Conservation (phyloP, 1,284 basidiomycete species). For the Boletus smithii region DNA sequence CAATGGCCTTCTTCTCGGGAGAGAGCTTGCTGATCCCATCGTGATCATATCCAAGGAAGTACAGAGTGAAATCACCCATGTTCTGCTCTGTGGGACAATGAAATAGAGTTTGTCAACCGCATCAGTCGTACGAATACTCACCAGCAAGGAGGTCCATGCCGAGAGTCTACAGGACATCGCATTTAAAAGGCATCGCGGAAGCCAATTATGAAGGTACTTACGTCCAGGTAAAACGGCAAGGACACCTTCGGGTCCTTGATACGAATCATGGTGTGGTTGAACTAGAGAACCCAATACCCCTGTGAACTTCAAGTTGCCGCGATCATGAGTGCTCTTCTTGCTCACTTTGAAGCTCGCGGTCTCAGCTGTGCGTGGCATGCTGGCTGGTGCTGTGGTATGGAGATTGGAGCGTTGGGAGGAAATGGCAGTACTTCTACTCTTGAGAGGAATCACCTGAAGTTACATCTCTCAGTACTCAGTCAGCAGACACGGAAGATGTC, state of each 20-base stretch:
- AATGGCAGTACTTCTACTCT: not conserved
- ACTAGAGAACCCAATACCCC: constrained; percentile 39
- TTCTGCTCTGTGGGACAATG: constrained; percentile 41
- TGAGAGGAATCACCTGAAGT: no score
- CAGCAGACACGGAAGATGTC: no score
- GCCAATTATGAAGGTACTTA: constrained; percentile 24
- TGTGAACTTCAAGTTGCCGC: not conserved
- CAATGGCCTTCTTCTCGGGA: constrained; percentile 45
- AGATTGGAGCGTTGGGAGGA: constrained; percentile 4
- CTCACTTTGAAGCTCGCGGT: constrained; percentile 63
- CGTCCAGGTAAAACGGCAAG: constrained; percentile 72
- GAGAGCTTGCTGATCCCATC: constrained; percentile 44
- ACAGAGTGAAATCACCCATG: constrained; percentile 67
- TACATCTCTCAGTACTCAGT: constrained; percentile 2
- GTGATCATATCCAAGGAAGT: constrained; percentile 78
- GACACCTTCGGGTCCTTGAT: constrained; percentile 86
- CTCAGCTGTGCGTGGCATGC: constrained; percentile 63
- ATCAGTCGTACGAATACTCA: constrained; percentile 27
- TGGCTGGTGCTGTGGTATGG: constrained; percentile 16
- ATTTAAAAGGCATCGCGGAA: constrained; percentile 3
- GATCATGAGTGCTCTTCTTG: not conserved
- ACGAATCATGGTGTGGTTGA: constrained; percentile 90
- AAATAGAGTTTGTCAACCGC: not conserved
- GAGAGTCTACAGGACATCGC: constrained; percentile 48
- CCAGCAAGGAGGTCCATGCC: constrained; percentile 84